These are phyloP conservation scores for Coffea humblotiana DNA, from an alignment of 305 asterid species.

Conservation along the genomic window DNA sequence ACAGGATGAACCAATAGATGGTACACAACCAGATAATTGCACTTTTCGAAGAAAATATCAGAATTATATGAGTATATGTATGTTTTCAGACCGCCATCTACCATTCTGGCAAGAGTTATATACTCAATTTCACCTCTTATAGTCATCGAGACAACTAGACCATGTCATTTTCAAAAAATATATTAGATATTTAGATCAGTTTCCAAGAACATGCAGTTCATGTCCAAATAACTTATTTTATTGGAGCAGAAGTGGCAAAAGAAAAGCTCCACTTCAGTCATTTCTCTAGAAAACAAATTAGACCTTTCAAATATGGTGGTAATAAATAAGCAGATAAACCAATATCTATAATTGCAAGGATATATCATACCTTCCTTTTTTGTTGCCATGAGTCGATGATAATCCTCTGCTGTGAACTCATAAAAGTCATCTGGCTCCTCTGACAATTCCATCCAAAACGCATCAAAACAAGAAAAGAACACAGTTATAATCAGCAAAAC, in stretches of 20 bases:
- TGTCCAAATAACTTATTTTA: background rate
- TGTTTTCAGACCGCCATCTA: background rate
- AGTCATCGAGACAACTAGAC: background rate
- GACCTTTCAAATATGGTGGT: background rate
- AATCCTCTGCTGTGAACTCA: slow-evolving; percentile 90
- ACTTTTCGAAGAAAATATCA: background rate
- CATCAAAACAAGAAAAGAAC: slow-evolving; percentile 8
- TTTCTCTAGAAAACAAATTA: background rate
- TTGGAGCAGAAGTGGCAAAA: background rate
- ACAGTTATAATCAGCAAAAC: background rate
- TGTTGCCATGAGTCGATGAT: slow-evolving; percentile 63
- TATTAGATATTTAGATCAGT: background rate
- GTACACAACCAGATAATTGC: background rate
- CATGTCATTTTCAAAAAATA: background rate
- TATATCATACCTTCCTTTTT: slow-evolving; percentile 72
- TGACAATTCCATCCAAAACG: slow-evolving; percentile 27
- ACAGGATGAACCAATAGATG: background rate
- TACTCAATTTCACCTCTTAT: background rate
- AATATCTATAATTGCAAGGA: background rate
- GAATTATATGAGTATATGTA: background rate
- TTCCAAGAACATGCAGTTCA: background rate
- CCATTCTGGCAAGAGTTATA: background rate
- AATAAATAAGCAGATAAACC: background rate
- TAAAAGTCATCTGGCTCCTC: slow-evolving; percentile 81
- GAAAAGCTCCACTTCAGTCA: background rate